Evolutionary conservation across 495 filamentous ascomycete genomes (phyloP).

Genomic region (Trichoderma orchidacearum): DNA sequence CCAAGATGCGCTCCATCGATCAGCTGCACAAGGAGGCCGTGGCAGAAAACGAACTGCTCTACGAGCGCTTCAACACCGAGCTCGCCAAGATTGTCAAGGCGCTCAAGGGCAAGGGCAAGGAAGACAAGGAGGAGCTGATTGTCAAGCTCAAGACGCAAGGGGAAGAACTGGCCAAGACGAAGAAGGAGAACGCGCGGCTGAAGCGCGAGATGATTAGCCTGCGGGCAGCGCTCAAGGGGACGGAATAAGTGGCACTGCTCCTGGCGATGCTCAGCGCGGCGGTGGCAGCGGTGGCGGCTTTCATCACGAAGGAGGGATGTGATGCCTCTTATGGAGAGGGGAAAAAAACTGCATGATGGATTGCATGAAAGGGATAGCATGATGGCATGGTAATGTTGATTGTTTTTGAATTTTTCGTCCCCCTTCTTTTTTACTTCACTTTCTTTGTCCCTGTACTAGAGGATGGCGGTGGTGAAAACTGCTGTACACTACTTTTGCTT

Average conservation of each 20-base stretch:
- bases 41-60: conserved; percentile 88
- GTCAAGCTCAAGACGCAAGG: conserved; percentile 48
- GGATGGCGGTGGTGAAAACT: neutral
- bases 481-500: no score
- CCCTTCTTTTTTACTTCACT: neutral
- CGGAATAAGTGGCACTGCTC: conserved; percentile 2
- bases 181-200: conserved; percentile 62
- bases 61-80: conserved; percentile 86
- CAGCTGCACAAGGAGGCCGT: conserved; percentile 79
- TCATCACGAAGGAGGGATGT: neutral
- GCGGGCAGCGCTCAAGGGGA: conserved; percentile 29
- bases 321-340: no score
- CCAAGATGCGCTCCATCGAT: conserved; percentile 71
- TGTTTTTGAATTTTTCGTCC: neutral
- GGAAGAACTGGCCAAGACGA: conserved; percentile 56
- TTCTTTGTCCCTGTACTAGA: neutral
- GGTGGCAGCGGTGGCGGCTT: neutral
- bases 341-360: no score
- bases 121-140: conserved; percentile 60
- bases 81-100: conserved; percentile 69
- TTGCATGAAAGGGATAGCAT: no score
- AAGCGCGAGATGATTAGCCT: conserved; percentile 38
- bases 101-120: conserved; percentile 51
- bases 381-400: neutral
- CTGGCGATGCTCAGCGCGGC: neutral